These are phyloP conservation scores for Stemphylium vesicarium DNA, from an alignment of 2,329 filamentous ascomycete species.

Conservation along the genomic window DNA sequence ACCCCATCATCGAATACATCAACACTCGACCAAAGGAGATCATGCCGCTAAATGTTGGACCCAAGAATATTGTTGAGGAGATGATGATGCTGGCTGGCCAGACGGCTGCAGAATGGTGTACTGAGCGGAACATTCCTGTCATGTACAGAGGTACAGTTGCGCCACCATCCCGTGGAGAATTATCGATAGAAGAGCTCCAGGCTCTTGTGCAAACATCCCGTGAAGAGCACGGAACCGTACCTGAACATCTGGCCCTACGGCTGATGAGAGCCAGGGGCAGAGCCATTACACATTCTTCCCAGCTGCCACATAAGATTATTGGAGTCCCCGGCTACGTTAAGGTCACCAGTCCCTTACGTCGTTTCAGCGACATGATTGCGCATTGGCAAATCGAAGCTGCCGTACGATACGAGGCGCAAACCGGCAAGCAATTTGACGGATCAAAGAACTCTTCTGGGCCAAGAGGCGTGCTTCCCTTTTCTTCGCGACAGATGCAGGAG, in stretches of 20 bases:
- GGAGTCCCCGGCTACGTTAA: slow-evolving; percentile 63
- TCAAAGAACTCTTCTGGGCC: slow-evolving; percentile 20
- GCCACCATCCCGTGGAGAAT: slow-evolving; percentile 14
- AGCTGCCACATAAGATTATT: slow-evolving; percentile 58
- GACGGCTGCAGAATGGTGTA: slow-evolving; percentile 59
- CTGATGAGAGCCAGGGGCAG: slow-evolving; percentile 52
- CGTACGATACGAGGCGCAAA: slow-evolving; percentile 60
- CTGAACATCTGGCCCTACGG: slow-evolving; percentile 48
- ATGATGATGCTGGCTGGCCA: slow-evolving; percentile 64
- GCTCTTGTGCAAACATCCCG: slow-evolving; percentile 48
- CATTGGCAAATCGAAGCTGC: slow-evolving; percentile 71
- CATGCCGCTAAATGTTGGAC: slow-evolving; percentile 21
- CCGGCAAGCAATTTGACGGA: slow-evolving; percentile 51
- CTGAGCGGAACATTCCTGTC: slow-evolving; percentile 58
- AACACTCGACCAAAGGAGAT: slow-evolving; percentile 10
- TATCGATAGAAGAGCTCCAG: slow-evolving; percentile 29
- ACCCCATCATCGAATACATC: slow-evolving; percentile 52
- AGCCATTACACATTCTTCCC: slow-evolving; percentile 54
- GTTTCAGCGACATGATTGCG: slow-evolving; percentile 65
- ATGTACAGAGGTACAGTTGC: slow-evolving; percentile 55
- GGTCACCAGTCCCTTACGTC: slow-evolving; percentile 66
- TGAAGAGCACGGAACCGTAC: slow-evolving; percentile 43
- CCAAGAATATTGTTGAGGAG: slow-evolving; percentile 44
- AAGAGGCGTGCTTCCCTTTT: slow-evolving; percentile 61
- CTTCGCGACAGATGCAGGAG: slow-evolving; percentile 53